phyloP scores from a whole-genome alignment of 768 basidiomycete species.

The Lactifluus piperatus region DNA sequence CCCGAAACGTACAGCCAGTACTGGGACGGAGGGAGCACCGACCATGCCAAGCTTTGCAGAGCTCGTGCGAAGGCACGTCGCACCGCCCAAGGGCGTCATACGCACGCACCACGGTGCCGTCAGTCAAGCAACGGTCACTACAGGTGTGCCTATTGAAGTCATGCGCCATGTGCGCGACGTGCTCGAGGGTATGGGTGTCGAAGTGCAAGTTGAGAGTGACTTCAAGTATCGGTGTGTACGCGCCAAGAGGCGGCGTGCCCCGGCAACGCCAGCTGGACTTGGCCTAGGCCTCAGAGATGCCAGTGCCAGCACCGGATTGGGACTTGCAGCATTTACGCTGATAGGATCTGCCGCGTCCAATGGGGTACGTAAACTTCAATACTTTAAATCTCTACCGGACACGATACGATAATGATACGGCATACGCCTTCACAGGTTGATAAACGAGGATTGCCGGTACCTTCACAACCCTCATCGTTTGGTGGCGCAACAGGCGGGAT shows the following conservation, averaged over 20 bases:
- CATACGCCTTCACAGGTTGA: conserved; percentile 59
- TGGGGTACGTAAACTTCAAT: conserved; percentile 49
- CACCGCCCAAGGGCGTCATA: conserved; percentile 40
- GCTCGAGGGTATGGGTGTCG: conserved; percentile 83
- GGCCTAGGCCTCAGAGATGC: conserved; percentile 39
- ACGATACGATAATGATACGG: not conserved
- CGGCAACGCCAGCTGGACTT: conserved; percentile 20
- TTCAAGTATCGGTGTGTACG: conserved; percentile 86
- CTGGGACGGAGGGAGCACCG: conserved; percentile 2
- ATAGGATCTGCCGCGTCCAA: conserved; percentile 77
- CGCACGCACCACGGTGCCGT: conserved; percentile 89
- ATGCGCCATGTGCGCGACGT: conserved; percentile 78
- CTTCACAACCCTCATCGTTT: conserved; percentile 65
- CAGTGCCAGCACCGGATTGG: conserved; percentile 29
- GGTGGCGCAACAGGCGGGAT: conserved; percentile 58
- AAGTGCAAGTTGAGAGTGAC: conserved; percentile 80
- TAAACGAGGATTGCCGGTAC: conserved; percentile 79
- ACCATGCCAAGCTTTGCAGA: conserved; percentile 22
- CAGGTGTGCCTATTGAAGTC: conserved; percentile 74
- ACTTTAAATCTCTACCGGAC: not conserved
- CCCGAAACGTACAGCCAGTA: conserved; percentile 12
- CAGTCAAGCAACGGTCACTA: conserved; percentile 84
- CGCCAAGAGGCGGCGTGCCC: conserved; percentile 47
- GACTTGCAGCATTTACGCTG: conserved; percentile 68
- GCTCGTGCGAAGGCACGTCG: conserved; percentile 27